Evolutionary conservation across 192 early-diverging fungal genomes (phyloP), one percentile per base, ranked within the genome.

Genomic region (Umbelopsis isabellina): DNA sequence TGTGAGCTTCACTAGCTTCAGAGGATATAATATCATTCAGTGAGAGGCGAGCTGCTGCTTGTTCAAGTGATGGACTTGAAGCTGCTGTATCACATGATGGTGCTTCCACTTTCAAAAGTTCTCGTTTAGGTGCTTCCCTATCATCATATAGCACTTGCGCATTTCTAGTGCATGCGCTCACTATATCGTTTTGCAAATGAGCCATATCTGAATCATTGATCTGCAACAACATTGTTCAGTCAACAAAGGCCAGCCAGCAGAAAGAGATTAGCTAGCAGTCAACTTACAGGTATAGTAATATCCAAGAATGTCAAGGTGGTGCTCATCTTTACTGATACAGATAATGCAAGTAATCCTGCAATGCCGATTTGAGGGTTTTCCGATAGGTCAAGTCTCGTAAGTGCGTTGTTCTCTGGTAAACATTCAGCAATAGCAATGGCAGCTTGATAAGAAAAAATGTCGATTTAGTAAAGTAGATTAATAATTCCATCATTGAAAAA

Each of bases 391-490:
- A 97, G 84, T 53, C 87, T 82, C 67, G 81, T 79, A 13, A 97
- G 77, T 25, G 83, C 61, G 7, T 82, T 84, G 18, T 87, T 92
- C 52, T 95, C 89, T 7, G 93, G 92, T 48, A 97, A 72, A 27
- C 86, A 85, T 78, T 97, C 95, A 20, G 95, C 92, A 47, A 97
- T 72, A 6, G 86, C 84, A 55, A 97, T 91, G 11, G 92, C 88
- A 18, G 78, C 87, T 79, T 48, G 12, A 51, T 21, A 46, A 48
- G 21, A 11, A 25, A 46, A 45, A 49, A n/a, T n/a, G 15, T 35
- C 3, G 1, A 35, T 35, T 35, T 16, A 30, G 55, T 35, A 3
- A 35, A 30, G 11, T 6, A 13, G 27, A 2, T 12, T 11, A 35
- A 16, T 0, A 15, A 4, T 0, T 61, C 12, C 55, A 8, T 61